Base-by-base conservation (phyloP, 163 green algal species). In the Volvox carteri region DNA sequence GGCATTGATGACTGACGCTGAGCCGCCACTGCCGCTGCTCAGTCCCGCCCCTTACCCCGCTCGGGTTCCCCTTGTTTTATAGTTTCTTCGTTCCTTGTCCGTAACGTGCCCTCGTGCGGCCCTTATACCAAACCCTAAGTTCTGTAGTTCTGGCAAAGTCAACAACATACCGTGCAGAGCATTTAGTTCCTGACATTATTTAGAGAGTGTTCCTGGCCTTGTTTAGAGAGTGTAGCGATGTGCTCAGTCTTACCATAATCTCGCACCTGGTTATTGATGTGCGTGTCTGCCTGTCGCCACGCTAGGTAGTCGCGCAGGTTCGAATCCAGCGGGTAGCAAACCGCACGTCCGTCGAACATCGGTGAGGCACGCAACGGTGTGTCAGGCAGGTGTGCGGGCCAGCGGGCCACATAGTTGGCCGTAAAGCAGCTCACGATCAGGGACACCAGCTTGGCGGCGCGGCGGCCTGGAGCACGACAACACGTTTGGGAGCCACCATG, bases 281-380 rank as follows among this genome's bases (percentile, higher is more conserved):
- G 97, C 3, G 95, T 97, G 94, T 99, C 97, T 0, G 96, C 96
- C 84, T 99, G 97, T 0, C 97, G 94, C 97, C 97, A 99, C 18
- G 94, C 80, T 14, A 99, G 89, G 90, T 99, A 99, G 94, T 99
- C 97, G 2, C 95, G 85, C 76, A 99, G 78, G 18, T 92, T 91
- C 0, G 74, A 37, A 41, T 94, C 86, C 41, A 88, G 56, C 0
- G 97, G 97, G 91, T 99, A 99, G 84, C 93, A 95, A 37, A 99
- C 96, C 9, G 96, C 94, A 2, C 97, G 92, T 0, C 92, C 97
- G 78, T 99, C 97, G 95, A 99, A 99, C 73, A 96, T 91, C 30
- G 97, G 97, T 12, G 94, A 95, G 54, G 79, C 85, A 30, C 33
- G 44, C 35, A 89, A 52, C 14, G 84, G 68, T 37, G 84, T 89